These are phyloP conservation scores for Aspergillus candidus DNA, from an alignment of 2,329 filamentous ascomycete genomes.

Conservation along the genomic window DNA sequence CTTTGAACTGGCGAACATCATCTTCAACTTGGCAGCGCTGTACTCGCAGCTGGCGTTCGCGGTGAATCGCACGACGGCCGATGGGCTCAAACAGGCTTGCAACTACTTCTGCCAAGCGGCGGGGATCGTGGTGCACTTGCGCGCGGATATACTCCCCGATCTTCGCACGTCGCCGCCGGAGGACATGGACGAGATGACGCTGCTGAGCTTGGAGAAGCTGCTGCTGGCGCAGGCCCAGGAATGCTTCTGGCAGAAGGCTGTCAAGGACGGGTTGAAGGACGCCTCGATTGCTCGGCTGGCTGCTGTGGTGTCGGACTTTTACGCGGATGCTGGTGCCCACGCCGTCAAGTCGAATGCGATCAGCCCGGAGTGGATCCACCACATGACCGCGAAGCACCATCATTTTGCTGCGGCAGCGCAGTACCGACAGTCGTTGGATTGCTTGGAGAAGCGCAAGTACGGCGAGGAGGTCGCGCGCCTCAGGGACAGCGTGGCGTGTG, in stretches of 20 bases:
- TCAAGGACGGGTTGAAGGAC: slow-evolving; percentile 90
- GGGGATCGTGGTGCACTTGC: slow-evolving; percentile 73
- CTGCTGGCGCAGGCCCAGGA: slow-evolving; percentile 91
- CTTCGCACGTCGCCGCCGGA: slow-evolving; percentile 79
- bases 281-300: slow-evolving; percentile 86
- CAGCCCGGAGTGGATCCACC: slow-evolving; percentile 94
- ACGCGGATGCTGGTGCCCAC: slow-evolving; percentile 74
- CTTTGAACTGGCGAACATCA: slow-evolving; percentile 83
- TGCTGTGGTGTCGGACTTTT: slow-evolving; percentile 84
- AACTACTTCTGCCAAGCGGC: slow-evolving; percentile 86
- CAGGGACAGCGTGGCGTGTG: slow-evolving; percentile 72
- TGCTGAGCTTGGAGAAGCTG: slow-evolving; percentile 76
- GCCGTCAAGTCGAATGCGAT: slow-evolving; percentile 85
- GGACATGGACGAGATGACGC: slow-evolving; percentile 86
- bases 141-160: slow-evolving; percentile 71
- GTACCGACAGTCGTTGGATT: slow-evolving; percentile 83
- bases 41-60: slow-evolving; percentile 88
- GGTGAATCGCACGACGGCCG: slow-evolving; percentile 68
- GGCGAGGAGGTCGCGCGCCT: slow-evolving; percentile 90
- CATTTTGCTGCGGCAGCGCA: slow-evolving; percentile 96
- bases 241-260: slow-evolving; percentile 96
- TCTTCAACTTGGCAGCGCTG: slow-evolving; percentile 88
- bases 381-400: slow-evolving; percentile 93
- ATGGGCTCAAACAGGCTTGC: slow-evolving; percentile 80
- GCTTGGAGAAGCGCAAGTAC: slow-evolving; percentile 86